Evolutionary conservation across 2,329 filamentous ascomycete genomes (phyloP), one percentile per base, ranked within the genome.

Genomic region (Exophiala bonariae): DNA sequence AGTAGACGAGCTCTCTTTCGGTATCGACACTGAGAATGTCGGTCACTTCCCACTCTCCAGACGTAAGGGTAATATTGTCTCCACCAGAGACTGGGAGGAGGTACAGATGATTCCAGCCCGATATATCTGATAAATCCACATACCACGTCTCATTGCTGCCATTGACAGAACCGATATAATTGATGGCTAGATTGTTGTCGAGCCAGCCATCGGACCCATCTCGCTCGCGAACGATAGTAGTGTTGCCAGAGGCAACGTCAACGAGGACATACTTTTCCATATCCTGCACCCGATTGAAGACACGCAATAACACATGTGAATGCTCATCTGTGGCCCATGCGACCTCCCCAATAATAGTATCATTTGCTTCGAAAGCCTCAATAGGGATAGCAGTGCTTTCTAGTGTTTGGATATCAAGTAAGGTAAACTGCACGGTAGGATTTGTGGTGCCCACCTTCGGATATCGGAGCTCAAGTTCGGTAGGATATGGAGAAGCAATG

Each of bases 361-460:
- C 79, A 7, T 84, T 75, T 0, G 73, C 69, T 7, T 76, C 67
- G 60, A 83, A 87, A 0, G 77, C 80, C 13, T 80, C 74, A 16
- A 85, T 73, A 0, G 75, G 61, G 2, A 85, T 66, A 0, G 70
- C 58, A 1, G 67, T 67, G 36, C 70, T 66, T 33, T 76, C 65
- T 4, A 72, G 67, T 2, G 71, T 70, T 3, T 68, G 68, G 10
- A 86, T 62, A 16, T 78, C 69, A 2, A 87, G 66, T 1, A 87
- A 61, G 44, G 79, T 79, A 52, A 87, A 73, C 13, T 74, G 68
- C 1, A 84, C 83, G 0, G 79, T 83, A 0, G 84, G 84, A 59
- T 87, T 87, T 51, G 75, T 84, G 38, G 78, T 78, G 37, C 83
- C 82, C 9, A 85, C 83, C 64, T 87, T 87, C 34, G 84, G 83